These are phyloP conservation scores for Nemania sp. DNA, from an alignment of 2,329 filamentous ascomycete genomes.

Conservation along the genomic window DNA sequence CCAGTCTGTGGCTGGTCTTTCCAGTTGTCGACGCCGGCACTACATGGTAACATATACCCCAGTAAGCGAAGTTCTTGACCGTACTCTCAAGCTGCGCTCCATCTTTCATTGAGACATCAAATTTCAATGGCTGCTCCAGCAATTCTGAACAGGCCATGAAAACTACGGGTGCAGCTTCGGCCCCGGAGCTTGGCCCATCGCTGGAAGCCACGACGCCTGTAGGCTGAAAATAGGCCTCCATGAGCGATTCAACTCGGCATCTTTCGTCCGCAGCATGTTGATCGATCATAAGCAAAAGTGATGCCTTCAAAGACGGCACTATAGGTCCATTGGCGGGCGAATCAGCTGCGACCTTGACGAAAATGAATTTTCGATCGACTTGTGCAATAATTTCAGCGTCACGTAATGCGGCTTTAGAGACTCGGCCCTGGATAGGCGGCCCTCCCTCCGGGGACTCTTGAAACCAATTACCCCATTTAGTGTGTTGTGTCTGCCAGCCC, in stretches of 20 bases:
- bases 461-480: conserved; percentile 19
- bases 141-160: conserved; percentile 39
- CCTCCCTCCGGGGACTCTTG: conserved; percentile 27
- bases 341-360: conserved; percentile 59
- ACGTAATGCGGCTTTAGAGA: conserved; percentile 66
- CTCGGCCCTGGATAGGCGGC: conserved; percentile 43
- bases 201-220: neutral
- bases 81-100: conserved; percentile 57
- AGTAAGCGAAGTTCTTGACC: conserved; percentile 62
- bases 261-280: conserved; percentile 96
- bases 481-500: conserved; percentile 24
- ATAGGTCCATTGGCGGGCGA: neutral
- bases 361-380: conserved; percentile 87
- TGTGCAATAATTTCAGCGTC: conserved; percentile 73
- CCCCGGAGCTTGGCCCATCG: neutral
- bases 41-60: conserved; percentile 73
- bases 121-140: conserved; percentile 60
- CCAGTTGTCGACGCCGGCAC: conserved; percentile 11
- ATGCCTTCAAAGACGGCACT: neutral
- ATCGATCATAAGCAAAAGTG: conserved; percentile 74
- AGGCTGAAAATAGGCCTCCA: conserved; percentile 54
- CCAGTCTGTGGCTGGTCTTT: conserved; percentile 19
- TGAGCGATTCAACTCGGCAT: conserved; percentile 74
- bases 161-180: neutral
- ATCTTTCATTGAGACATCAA: conserved; percentile 68